Base-by-base conservation (phyloP, 2,329 filamentous ascomycete genomes). In the Fusarium circinatum region DNA sequence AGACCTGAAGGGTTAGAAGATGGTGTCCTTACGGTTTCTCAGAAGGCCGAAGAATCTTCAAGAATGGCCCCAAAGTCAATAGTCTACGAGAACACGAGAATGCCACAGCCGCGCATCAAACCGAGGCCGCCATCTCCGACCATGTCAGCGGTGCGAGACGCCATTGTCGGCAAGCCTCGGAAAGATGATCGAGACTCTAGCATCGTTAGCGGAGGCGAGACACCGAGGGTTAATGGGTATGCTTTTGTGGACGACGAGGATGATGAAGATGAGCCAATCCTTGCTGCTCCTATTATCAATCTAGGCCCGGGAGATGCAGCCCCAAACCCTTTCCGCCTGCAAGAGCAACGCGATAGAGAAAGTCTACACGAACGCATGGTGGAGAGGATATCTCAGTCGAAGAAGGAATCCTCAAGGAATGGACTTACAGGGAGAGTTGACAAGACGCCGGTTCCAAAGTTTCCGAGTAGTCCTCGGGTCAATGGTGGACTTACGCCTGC, bases 171-270 rank as follows among this genome's bases (percentile, higher is more conserved):
- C 15, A 89, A 86, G 13, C 90, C 92, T 9, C 88, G 90, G 14
- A 84, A 86, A 5, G 88, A 86, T 14, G 89, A 91, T 30, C 89
- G 90, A 18, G 91, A 94, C 74, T 89, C 89, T 1, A 84, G 78
- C 11, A 87, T 87, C 6, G 76, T 77, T 1, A 86, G 69, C 3
- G 78, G 86, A 22, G 88, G 87, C 65, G 95, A 97, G 81, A 98
- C 96, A 1, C 96, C 96, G 1, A 89, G 94, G 5, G 94, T 98
- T 1, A 97, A 97, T 72, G 96, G 96, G 3, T 99, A 98, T 81
- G 90, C 94, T 0, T 98, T 98, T 82, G 95, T 99, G 41, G 95
- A 98, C 75, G 94, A 97, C 64, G 93, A 93, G 55, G 87, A 89
- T 45, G 88, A 87, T 22, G 84, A 85, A 22, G 75, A 79, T 4